Percentiles rank a stretch among this genome's conserved stretches.
Conservation (phyloP, 2,329 filamentous ascomycete genomes). For the Cercospora zeina region DNA sequence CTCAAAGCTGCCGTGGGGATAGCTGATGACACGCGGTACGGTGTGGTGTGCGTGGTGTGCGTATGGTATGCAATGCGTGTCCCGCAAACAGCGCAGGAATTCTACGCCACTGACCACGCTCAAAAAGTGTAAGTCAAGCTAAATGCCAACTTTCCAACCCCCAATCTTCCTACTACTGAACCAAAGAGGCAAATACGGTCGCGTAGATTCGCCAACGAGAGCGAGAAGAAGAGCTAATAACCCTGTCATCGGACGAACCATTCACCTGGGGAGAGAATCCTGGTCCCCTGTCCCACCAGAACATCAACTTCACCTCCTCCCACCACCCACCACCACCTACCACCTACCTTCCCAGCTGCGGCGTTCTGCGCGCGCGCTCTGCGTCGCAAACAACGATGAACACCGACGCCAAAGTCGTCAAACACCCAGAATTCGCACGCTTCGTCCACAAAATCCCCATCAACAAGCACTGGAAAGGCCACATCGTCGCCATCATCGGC, state of each 20-base stretch:
- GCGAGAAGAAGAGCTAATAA: background rate
- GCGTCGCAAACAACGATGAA: background rate
- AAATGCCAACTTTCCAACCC: constrained; percentile 12
- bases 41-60: no score
- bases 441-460: constrained; percentile 8
- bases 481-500: constrained; percentile 39
- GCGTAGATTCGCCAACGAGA: background rate
- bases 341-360: no score
- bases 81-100: background rate
- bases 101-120: background rate
- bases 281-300: constrained; percentile 1
- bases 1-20: background rate
- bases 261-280: constrained; percentile 1
- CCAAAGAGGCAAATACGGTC: constrained; percentile 2
- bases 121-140: constrained; percentile 10
- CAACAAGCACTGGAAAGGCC: constrained; percentile 23
- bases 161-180: background rate
- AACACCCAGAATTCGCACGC: background rate
- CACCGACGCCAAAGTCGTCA: constrained; percentile 10
- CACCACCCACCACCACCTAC: no score
- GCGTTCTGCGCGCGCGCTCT: background rate
- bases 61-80: background rate
- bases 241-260: background rate
- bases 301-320: background rate
- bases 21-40: background rate